Conservation (phyloP, 257 asterid species). For the Ligustrum vulgare region DNA sequence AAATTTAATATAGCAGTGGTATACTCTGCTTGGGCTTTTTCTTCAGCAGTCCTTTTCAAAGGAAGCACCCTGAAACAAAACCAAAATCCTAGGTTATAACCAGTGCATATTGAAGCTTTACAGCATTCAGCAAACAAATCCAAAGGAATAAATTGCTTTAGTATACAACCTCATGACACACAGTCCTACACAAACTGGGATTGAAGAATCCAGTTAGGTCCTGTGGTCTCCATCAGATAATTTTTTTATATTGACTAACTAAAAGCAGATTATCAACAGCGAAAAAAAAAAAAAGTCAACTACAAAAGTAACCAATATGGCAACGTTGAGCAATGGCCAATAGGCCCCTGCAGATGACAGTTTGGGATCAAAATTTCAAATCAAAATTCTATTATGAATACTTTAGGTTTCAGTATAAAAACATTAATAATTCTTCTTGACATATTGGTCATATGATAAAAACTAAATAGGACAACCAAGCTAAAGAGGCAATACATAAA, state of each 20-base stretch:
- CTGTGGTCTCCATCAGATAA: background rate
- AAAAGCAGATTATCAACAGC: background rate
- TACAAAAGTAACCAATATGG: background rate
- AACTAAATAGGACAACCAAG: background rate
- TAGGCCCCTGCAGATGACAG: background rate
- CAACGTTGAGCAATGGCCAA: constrained; percentile 1
- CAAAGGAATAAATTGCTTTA: constrained; percentile 16
- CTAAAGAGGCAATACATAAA: background rate
- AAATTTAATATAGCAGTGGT: constrained; percentile 68
- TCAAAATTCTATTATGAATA: background rate
- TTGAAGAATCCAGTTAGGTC: background rate
- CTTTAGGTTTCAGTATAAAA: constrained; percentile 5
- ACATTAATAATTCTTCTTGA: background rate
- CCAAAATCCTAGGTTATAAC: constrained; percentile 24
- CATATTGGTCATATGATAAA: background rate
- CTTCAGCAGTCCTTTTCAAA: constrained; percentile 74
- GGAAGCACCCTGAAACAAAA: constrained; percentile 60
- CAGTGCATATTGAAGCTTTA: constrained; percentile 16
- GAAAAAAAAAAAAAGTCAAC: background rate
- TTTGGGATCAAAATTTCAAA: background rate
- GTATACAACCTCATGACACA: background rate
- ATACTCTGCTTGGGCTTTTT: constrained; percentile 75
- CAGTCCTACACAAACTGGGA: background rate
- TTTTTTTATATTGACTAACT: background rate
- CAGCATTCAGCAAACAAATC: constrained; percentile 8